Evolutionary conservation across 331 rosid species (phyloP).

Genomic region (Pyrus hybrid): DNA sequence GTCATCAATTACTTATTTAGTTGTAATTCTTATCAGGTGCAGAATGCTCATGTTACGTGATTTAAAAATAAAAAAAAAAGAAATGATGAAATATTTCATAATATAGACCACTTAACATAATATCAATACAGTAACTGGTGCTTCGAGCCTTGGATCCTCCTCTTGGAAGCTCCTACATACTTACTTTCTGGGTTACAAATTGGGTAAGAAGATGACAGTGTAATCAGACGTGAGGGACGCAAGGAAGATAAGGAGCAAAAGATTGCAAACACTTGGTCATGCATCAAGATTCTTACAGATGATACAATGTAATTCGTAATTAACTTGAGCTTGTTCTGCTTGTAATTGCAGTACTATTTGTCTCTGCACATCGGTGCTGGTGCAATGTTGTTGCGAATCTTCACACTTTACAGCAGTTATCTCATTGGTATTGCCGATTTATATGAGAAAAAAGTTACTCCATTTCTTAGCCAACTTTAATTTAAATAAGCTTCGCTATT

Average conservation of each 20-base stretch:
- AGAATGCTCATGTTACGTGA: no score
- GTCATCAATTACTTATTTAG: background rate
- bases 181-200: background rate
- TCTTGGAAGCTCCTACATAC: background rate
- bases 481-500: no score
- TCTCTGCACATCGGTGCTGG: background rate
- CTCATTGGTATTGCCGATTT: background rate
- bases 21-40: no score
- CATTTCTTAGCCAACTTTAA: background rate
- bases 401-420: conserved; percentile 5
- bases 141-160: background rate
- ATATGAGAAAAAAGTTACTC: background rate
- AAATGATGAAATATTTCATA: no score
- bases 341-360: background rate
- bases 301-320: background rate
- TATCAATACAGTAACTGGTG: background rate
- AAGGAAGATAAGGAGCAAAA: no score
- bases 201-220: no score
- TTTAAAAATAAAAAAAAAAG: no score
- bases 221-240: no score
- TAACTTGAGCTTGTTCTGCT: background rate
- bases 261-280: background rate
- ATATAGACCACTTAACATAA: no score
- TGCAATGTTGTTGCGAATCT: background rate
- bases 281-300: background rate